Conservation (phyloP, 805 yeast species). For the Helenozyma baotianmanensis region DNA sequence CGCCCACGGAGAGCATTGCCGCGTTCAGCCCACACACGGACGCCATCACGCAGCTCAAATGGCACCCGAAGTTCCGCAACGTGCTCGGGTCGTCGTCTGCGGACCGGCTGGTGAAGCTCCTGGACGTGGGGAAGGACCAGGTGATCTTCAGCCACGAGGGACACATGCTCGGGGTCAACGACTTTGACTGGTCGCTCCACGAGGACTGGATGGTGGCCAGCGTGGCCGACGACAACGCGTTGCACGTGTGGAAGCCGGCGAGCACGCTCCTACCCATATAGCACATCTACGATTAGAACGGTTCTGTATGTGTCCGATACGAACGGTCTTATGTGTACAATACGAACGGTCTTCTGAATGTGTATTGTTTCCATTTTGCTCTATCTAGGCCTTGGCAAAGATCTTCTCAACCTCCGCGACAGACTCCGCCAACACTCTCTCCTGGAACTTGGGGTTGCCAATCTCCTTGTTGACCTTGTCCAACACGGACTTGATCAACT, state of each 20-base stretch:
- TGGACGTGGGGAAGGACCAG: conserved; percentile 41
- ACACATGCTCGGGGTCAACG: conserved; percentile 83
- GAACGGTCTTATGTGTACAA: too few species aligned
- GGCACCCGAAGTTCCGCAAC: conserved; percentile 59
- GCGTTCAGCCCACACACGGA: conserved; percentile 40
- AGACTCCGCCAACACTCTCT: conserved; percentile 83
- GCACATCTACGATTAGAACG: too few species aligned
- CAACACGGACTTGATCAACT: conserved; percentile 80
- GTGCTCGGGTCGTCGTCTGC: conserved; percentile 64
- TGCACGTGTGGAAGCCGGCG: conserved; percentile 83
- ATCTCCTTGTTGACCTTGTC: conserved; percentile 84
- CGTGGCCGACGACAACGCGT: conserved; percentile 78
- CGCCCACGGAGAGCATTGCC: conserved; percentile 9
- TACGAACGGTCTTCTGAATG: conserved; percentile 1
- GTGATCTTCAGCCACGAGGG: conserved; percentile 74
- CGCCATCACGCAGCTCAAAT: conserved; percentile 60
- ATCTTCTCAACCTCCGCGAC: conserved; percentile 87
- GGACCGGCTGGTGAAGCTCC: conserved; percentile 58
- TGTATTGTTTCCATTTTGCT: conserved; percentile 4
- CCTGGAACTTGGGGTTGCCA: conserved; percentile 87
- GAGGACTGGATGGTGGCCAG: conserved; percentile 68
- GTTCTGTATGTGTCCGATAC: too few species aligned
- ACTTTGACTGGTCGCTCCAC: conserved; percentile 74
- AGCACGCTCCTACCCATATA: too few species aligned
- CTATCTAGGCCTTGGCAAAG: conserved; percentile 46